Evolutionary conservation across 345 rosid genomes (phyloP), one percentile per base, ranked within the genome.

Genomic region (Linum usitatissimum): DNA sequence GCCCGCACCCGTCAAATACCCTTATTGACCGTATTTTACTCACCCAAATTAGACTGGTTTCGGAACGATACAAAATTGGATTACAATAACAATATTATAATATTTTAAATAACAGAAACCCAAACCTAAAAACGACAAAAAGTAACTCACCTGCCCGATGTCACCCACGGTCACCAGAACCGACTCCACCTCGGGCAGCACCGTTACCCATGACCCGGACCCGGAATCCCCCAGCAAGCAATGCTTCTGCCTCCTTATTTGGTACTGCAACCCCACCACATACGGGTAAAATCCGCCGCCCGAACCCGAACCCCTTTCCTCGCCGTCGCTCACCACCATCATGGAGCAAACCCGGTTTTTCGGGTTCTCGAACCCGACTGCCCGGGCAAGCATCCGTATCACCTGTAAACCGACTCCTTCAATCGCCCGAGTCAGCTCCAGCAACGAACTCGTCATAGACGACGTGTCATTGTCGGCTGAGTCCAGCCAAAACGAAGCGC

Each of bases 201-300:
- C 87, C 2, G 77, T 58, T 12, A 76, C 83, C 86, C 72, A 75
- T 4, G 38, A 34, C 30, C 86, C 86, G 21, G 51, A 45, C 36
- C 86, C 86, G 28, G 93, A 81, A 62, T 87, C 91, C n/a, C 77
- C 39, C 59, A 77, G 31, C 76, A 85, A 53, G 5, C 69, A 62
- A 19, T 71, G 78, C 61, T 82, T 81, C 70, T 60, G 75, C 62
- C 66, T 63, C 70, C 81, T 66, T 55, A 87, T 74, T 73, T 85
- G 92, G 71, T 81, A 90, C 61, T 77, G 79, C 74, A 90, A 76
- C 75, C 85, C 84, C 2, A 85, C 76, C 14, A 84, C 70, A 66
- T 77, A 87, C 1, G 97, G 97, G 79, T 84, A 90, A 68, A 66
- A 84, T 31, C 93, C 87, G 23, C 81, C 80, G 60, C 87, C 60